Percentiles rank a stretch among this genome's conserved stretches.
Conservation (phyloP, 305 asterid species). For the Lippia alba region DNA sequence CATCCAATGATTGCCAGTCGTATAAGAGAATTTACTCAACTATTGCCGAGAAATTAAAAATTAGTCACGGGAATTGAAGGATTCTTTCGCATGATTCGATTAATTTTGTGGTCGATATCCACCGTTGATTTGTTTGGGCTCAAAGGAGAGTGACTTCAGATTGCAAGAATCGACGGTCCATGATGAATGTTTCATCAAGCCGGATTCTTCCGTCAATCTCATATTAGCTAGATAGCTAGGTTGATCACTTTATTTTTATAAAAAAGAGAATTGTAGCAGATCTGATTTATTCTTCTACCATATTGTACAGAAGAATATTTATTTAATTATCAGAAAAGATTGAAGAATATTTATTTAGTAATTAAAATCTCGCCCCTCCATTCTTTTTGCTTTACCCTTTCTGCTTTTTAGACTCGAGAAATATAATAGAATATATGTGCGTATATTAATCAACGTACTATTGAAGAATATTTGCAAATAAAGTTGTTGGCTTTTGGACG, state of each 20-base stretch:
- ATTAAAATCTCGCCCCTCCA: slow-evolving; percentile 23
- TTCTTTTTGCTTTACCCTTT: slow-evolving; percentile 12
- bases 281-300: slow-evolving; percentile 24
- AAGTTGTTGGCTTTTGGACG: slow-evolving; percentile 55
- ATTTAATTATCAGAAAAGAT: too few species aligned
- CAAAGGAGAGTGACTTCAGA: not conserved
- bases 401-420: slow-evolving; percentile 31
- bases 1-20: too few species aligned
- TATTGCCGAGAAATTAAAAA: too few species aligned
- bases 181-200: not conserved
- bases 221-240: slow-evolving; percentile 15
- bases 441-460: not conserved
- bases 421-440: slow-evolving; percentile 3
- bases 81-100: slow-evolving; percentile 23
- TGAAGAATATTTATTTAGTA: slow-evolving; percentile 18
- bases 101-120: slow-evolving; percentile 16
- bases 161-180: slow-evolving; percentile 29
- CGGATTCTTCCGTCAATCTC: slow-evolving; percentile 37
- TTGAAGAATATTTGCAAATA: slow-evolving; percentile 31
- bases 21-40: too few species aligned
- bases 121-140: slow-evolving; percentile 11
- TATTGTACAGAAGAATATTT: slow-evolving; percentile 31
- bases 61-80: slow-evolving; percentile 9
- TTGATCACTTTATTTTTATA: slow-evolving; percentile 22
- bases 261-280: slow-evolving; percentile 8